These are phyloP conservation scores for Grosmannia clavigera DNA, from an alignment of 2,329 filamentous ascomycete genomes.

Conservation along the genomic window DNA sequence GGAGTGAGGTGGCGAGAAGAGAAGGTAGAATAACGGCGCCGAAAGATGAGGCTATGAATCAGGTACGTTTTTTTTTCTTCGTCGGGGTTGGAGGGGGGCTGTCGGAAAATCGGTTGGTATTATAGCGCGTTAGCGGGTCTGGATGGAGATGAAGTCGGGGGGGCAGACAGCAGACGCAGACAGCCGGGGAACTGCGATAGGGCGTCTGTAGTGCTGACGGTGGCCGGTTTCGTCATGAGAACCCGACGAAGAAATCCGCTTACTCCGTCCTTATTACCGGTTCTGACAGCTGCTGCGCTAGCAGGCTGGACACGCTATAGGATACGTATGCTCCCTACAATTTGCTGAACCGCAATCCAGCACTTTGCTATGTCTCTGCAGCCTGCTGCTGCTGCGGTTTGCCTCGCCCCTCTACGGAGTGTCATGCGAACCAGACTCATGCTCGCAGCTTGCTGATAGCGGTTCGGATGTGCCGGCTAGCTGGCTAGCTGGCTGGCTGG, in stretches of 20 bases:
- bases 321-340: too few relatives aligned
- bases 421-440: too few relatives aligned
- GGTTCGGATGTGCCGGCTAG: background rate
- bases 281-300: background rate
- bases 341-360: too few relatives aligned
- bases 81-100: slow-evolving; percentile 1
- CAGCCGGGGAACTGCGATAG: too few relatives aligned
- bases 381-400: too few relatives aligned
- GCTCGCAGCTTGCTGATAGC: background rate
- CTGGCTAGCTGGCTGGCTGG: background rate
- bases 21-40: background rate
- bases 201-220: too few relatives aligned
- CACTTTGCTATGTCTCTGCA: too few relatives aligned
- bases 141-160: background rate
- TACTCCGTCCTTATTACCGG: background rate
- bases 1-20: background rate
- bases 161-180: background rate
- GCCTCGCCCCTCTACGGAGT: too few relatives aligned
- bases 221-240: background rate
- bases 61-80: background rate
- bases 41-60: background rate
- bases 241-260: background rate
- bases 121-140: background rate
- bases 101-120: background rate
- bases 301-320: too few relatives aligned